Evolutionary conservation across 306 rosid genomes (phyloP).

Genomic region (Cicer cuneatum): DNA sequence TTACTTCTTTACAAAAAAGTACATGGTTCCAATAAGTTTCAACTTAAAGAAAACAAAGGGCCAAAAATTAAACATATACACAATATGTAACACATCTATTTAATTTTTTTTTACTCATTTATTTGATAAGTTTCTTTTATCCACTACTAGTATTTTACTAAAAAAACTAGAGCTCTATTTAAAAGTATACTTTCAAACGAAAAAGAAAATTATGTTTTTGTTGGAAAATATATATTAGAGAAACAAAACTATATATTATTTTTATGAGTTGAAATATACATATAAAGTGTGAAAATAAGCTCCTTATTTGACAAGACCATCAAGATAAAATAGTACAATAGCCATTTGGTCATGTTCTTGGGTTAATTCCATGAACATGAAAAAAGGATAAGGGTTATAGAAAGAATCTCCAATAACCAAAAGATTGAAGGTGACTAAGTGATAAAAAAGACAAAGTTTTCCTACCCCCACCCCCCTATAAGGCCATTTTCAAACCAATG

Average conservation of each 20-base stretch:
- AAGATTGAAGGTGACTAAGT: slow-evolving; percentile 17
- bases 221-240: no score
- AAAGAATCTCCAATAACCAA: slow-evolving; percentile 41
- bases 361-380: slow-evolving; percentile 41
- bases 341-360: not conserved
- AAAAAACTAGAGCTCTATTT: no score
- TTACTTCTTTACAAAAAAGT: slow-evolving; percentile 6
- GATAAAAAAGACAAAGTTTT: slow-evolving; percentile 34
- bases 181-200: no score
- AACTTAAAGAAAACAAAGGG: slow-evolving; percentile 18
- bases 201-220: no score
- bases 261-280: no score
- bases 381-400: slow-evolving; percentile 35
- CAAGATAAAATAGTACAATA: slow-evolving; percentile 30
- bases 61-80: not conserved
- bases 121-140: no score
- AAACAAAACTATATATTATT: no score
- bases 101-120: no score
- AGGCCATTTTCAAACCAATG: slow-evolving; percentile 20
- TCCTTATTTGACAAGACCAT: not conserved
- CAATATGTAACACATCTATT: not conserved
- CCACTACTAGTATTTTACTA: no score
- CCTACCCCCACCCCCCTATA: slow-evolving; percentile 11
- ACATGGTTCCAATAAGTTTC: slow-evolving; percentile 38
- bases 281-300: no score